These are phyloP conservation scores for Arctium lappa DNA, from an alignment of 129 eudicot genomes.

Conservation along the genomic window DNA sequence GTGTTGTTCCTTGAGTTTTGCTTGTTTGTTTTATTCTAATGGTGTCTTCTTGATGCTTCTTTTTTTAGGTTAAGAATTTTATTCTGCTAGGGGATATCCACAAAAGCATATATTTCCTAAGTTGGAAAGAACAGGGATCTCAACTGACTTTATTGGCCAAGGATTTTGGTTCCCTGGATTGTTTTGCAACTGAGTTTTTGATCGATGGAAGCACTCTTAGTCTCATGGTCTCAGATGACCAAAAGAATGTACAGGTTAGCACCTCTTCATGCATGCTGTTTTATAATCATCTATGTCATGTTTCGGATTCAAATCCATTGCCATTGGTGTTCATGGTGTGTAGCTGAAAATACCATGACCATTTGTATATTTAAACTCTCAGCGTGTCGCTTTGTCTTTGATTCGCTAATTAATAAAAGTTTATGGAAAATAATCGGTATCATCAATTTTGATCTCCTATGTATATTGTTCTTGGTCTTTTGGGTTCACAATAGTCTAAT, in stretches of 20 bases:
- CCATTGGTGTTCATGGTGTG: slow-evolving; percentile 1
- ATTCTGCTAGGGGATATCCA: slow-evolving; percentile 92
- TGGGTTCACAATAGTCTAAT: neutral
- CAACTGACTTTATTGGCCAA: slow-evolving; percentile 89
- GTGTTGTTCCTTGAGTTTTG: neutral
- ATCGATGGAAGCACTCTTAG: slow-evolving; percentile 95
- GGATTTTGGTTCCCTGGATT: slow-evolving; percentile 93
- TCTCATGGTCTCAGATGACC: slow-evolving; percentile 86
- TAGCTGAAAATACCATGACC: neutral
- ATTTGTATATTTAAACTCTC: neutral
- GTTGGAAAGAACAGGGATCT: slow-evolving; percentile 93
- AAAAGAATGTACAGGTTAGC: slow-evolving; percentile 93
- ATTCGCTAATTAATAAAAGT: neutral
- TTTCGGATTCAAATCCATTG: neutral
- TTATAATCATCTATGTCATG: neutral
- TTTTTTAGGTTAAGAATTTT: slow-evolving; percentile 80
- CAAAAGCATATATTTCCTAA: slow-evolving; percentile 93
- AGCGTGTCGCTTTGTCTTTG: neutral
- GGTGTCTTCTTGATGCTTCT: neutral
- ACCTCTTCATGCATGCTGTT: slow-evolving; percentile 2
- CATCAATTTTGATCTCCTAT: neutral
- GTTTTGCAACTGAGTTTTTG: slow-evolving; percentile 87
- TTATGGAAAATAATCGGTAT: neutral
- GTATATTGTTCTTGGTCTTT: neutral
- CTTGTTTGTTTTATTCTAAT: neutral